Percentiles rank a stretch among this genome's conserved stretches.
These are phyloP conservation scores for Xylaria telfairii DNA, from an alignment of 495 filamentous ascomycete species.

Conservation along the genomic window DNA sequence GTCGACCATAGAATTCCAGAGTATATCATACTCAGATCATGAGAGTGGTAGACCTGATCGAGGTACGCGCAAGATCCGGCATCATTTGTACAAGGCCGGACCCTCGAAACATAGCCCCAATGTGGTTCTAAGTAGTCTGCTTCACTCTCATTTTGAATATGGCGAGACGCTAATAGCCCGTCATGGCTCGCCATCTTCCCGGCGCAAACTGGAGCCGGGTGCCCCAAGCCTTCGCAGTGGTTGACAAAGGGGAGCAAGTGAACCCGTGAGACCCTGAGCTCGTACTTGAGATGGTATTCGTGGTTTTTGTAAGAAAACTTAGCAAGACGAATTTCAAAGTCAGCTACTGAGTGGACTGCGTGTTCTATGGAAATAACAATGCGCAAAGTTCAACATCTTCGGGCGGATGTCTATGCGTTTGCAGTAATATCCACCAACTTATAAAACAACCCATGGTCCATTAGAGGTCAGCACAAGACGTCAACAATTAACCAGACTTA, in stretches of 20 bases:
- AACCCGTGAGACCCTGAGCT: neutral
- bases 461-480: neutral
- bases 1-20: slow-evolving; percentile 66
- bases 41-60: slow-evolving; percentile 64
- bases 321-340: neutral
- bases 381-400: neutral
- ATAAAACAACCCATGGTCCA: neutral
- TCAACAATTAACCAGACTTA: neutral
- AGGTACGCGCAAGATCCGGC: slow-evolving; percentile 67
- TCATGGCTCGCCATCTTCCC: slow-evolving; percentile 29
- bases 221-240: neutral
- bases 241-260: neutral
- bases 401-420: neutral
- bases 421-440: neutral
- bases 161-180: slow-evolving; percentile 27
- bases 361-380: neutral
- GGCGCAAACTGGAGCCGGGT: slow-evolving; percentile 23
- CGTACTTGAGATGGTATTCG: neutral
- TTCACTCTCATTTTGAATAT: slow-evolving; percentile 49
- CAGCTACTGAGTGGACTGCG: neutral
- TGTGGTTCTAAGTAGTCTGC: slow-evolving; percentile 55
- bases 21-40: slow-evolving; percentile 66
- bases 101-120: slow-evolving; percentile 66
- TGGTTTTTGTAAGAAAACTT: neutral
- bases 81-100: slow-evolving; percentile 65